Evolutionary conservation across 2,329 filamentous ascomycete species (phyloP).

Genomic region (Chaetomium olivaceum): DNA sequence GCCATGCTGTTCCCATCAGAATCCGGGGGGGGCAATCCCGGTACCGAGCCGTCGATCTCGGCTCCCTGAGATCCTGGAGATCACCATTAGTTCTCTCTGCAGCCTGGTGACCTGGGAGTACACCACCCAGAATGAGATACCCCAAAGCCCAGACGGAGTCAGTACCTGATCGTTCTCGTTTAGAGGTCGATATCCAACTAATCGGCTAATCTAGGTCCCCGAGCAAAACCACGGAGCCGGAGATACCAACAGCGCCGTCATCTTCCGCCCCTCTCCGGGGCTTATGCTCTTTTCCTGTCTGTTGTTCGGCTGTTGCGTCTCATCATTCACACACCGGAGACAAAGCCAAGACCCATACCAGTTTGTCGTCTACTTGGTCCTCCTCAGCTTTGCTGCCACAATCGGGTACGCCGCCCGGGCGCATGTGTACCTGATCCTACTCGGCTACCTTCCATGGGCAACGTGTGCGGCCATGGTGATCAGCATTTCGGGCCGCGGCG

Average conservation of each 20-base stretch:
- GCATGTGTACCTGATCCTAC: slow-evolving; percentile 38
- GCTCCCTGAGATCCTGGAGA: slow-evolving; percentile 27
- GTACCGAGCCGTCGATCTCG: slow-evolving; percentile 10
- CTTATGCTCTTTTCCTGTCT: slow-evolving; percentile 40
- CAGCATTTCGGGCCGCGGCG: slow-evolving; percentile 35
- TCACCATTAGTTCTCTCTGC: slow-evolving; percentile 25
- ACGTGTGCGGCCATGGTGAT: slow-evolving; percentile 40
- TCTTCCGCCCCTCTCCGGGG: slow-evolving; percentile 38
- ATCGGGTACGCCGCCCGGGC: slow-evolving; percentile 34
- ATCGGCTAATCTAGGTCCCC: slow-evolving; percentile 14
- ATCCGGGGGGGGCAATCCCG: neutral
- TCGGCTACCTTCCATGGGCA: slow-evolving; percentile 41
- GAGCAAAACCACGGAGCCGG: slow-evolving; percentile 2
- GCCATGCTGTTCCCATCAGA: slow-evolving; percentile 22
- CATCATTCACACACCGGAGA: slow-evolving; percentile 40
- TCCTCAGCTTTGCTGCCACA: slow-evolving; percentile 31
- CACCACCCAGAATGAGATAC: slow-evolving; percentile 26
- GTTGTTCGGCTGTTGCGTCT: slow-evolving; percentile 40
- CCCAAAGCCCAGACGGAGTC: slow-evolving; percentile 12
- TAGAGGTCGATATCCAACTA: slow-evolving; percentile 5
- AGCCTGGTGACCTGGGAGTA: slow-evolving; percentile 30
- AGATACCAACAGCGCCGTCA: slow-evolving; percentile 17
- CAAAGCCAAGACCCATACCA: slow-evolving; percentile 38
- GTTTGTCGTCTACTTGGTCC: slow-evolving; percentile 36
- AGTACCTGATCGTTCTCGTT: slow-evolving; percentile 10